Evolutionary conservation across 352 stramenopile genomes (phyloP), one percentile per base, ranked within the genome.

Genomic region (Phytophthora ramorum): DNA sequence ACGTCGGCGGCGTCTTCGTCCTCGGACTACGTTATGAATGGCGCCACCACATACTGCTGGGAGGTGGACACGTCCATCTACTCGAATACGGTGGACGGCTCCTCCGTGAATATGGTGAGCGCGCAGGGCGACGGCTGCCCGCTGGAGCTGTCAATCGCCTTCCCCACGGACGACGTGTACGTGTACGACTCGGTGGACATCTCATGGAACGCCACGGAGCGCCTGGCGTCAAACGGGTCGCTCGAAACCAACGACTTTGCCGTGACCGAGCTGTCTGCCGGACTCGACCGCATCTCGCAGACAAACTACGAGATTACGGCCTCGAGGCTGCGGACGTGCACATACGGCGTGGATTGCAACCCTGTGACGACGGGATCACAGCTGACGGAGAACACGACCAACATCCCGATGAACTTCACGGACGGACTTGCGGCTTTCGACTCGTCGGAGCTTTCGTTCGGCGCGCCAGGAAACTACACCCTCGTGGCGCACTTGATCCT

Each of bases 401-500:
- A 85, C 55, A 58, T 73, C 6, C 69, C 73, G 22, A 63, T 66
- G 41, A 90, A 91, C 57, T 93, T 93, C 37, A 79, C 71, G 16
- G 63, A 76, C 58, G 70, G 72, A 22, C 43, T 66, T 4, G 83
- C 72, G n/a, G 38, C 61, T 10, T 92, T 92, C 53, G 71, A 79
- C 26, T 84, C 81, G 17, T 79, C 73, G 17, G 78, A 88, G 38
- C 61, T 92, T n/a, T 62, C 75, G 17, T 91, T 93, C 43, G 19
- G 73, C 8, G 54, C 64, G 0, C 51, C 79, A 2, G 83, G 83
- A 34, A 78, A 69, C 58, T 87, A 90, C 34, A 78, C 68, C 2
- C 47, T 93, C 20, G 55, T 91, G 38, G 83, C 83, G 2, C 85
- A 92, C 50, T 68, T 93, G 44, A 78, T 89, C 19, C 48, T 94